Percentiles rank a stretch among this genome's conserved stretches.
phyloP scores from a whole-genome alignment of 2,329 filamentous ascomycete species.

The Teratosphaeria gauchensis region DNA sequence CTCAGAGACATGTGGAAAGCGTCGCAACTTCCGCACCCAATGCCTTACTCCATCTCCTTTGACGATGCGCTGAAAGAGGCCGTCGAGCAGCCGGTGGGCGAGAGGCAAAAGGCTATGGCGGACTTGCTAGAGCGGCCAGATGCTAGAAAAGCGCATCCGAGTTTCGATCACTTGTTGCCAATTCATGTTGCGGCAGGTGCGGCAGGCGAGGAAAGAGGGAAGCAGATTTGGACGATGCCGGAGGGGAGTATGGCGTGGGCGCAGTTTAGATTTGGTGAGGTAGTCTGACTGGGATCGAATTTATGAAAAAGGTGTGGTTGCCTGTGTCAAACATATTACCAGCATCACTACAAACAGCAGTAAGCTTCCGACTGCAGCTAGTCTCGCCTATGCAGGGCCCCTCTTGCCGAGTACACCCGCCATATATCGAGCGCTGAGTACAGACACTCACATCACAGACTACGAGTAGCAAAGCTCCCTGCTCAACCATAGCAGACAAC shows the following conservation, averaged over 20 bases:
- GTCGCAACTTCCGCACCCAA: conserved; percentile 4
- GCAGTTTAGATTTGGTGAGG: conserved; percentile 24
- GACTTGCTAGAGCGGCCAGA: conserved; percentile 33
- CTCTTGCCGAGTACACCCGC: too few species aligned
- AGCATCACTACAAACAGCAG: too few species aligned
- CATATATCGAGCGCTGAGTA: too few species aligned
- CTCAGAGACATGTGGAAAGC: conserved; percentile 18
- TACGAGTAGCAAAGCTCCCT: too few species aligned
- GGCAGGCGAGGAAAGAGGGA: conserved; percentile 22
- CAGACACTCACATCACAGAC: too few species aligned
- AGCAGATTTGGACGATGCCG: conserved; percentile 25
- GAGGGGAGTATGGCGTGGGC: conserved; percentile 29
- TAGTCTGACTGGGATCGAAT: background rate
- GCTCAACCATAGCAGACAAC: too few species aligned
- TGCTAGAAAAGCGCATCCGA: conserved; percentile 54
- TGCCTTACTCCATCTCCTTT: conserved; percentile 28
- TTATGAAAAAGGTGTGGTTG: too few species aligned
- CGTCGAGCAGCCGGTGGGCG: conserved; percentile 20
- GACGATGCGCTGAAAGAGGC: conserved; percentile 26
- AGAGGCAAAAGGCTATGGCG: conserved; percentile 25
- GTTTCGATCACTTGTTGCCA: conserved; percentile 52
- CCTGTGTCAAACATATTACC: too few species aligned
- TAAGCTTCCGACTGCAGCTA: too few species aligned
- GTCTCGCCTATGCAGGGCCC: too few species aligned
- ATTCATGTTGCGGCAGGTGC: conserved; percentile 41